Evolutionary conservation across 208 protist genomes (phyloP), one percentile per base, ranked within the genome.

Genomic region (Endotrypanum monterogeii): DNA sequence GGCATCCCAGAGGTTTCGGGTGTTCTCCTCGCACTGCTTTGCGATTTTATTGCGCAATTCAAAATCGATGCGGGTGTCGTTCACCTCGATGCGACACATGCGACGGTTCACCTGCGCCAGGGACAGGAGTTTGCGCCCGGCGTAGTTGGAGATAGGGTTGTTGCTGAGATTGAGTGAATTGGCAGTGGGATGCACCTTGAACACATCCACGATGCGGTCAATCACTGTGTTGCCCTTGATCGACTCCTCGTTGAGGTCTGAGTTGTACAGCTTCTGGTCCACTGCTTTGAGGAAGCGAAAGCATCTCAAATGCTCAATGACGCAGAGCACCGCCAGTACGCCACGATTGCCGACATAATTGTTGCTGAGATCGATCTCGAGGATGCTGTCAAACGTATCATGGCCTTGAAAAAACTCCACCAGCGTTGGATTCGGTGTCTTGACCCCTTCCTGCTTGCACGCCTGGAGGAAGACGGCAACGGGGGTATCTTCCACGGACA

Each of bases 251-350:
- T 85, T 95, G 56, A 97, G 84, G 70, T 97, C 93, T 6, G 93
- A 90, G 90, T 97, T 97, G 87, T 96, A 97, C 58, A 97, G 76
- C 82, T 97, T 97, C 73, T 97, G 93, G 60, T 94, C 89, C 28
- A 83, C 76, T 39, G 92, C 79, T 67, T 94, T 92, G 51, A 97
- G 80, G 62, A 83, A 91, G 71, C 93, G 90, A 62, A 97, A 90
- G 62, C 84, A 87, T 52, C 86, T 90, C n/a, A 94, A 82, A 48
- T 87, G 71, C 82, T 87, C 82, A 56, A 93, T 85, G n/a, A 97
- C 89, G 37, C 78, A 76, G 39, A 95, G 86, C 52, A 97, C 73
- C 3, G 93, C 89, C 28, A 97, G 78, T 51, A 97, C 89, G 25
- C 91, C 91, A 78, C 93, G 90, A 83, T 97, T 97, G 70, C 93